Evolutionary conservation across 306 rosid genomes (phyloP).

Genomic region (Urtica urens): DNA sequence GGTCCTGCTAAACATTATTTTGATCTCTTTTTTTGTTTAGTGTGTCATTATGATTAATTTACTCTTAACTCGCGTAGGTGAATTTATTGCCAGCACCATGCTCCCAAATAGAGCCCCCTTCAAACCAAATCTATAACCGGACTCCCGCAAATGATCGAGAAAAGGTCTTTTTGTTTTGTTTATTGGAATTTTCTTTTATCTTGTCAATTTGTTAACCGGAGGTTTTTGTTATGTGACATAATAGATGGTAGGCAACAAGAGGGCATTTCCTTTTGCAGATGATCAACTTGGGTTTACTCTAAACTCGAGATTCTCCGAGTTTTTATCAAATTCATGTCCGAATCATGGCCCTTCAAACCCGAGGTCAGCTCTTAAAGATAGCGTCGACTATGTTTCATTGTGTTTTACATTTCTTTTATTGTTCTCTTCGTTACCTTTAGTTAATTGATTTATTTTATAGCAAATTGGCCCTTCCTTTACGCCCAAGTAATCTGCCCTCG

Average conservation of each 20-base stretch:
- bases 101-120: conserved; percentile 86
- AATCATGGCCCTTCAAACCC: too few species aligned
- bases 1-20: background rate
- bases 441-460: too few species aligned
- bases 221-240: conserved; percentile 14
- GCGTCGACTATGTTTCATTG: too few species aligned
- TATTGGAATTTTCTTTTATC: background rate
- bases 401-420: too few species aligned
- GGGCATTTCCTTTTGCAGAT: conserved; percentile 52
- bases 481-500: too few species aligned
- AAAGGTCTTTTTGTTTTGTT: background rate
- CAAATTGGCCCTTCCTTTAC: too few species aligned
- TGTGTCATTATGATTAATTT: conserved; percentile 8
- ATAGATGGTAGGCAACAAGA: conserved; percentile 58
- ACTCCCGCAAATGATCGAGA: conserved; percentile 12
- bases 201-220: background rate
- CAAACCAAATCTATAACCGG: conserved; percentile 73
- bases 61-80: conserved; percentile 36
- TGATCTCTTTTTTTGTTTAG: conserved; percentile 1
- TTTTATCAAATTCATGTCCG: too few species aligned
- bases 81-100: conserved; percentile 34
- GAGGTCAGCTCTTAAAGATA: too few species aligned
- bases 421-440: too few species aligned
- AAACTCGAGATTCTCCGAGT: conserved; percentile 28
- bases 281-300: conserved; percentile 29